Conservation (phyloP, 2,329 filamentous ascomycete species). For the Penicillium sp. region DNA sequence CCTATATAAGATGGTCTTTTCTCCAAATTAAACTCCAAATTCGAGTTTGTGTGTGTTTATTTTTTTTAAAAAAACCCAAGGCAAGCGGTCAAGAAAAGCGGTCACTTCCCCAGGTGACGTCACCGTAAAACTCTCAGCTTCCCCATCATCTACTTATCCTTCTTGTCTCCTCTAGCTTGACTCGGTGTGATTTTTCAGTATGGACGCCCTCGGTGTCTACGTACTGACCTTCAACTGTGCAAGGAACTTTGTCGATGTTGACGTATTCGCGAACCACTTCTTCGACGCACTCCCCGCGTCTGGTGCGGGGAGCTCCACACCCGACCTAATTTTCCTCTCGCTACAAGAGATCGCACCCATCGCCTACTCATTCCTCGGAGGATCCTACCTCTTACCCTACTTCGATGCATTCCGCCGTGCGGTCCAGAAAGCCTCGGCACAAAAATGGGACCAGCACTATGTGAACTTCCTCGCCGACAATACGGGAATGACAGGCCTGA, state of each 20-base stretch:
- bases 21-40: background rate
- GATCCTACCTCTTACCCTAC: constrained; percentile 74
- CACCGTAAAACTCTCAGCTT: constrained; percentile 13
- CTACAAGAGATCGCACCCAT: constrained; percentile 90
- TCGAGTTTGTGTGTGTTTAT: background rate
- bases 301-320: constrained; percentile 53
- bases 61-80: background rate
- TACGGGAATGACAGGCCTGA: constrained; percentile 83
- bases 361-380: constrained; percentile 79
- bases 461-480: constrained; percentile 70
- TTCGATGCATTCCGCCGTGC: constrained; percentile 69
- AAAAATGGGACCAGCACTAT: constrained; percentile 55
- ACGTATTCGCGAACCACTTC: constrained; percentile 70
- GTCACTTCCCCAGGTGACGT: constrained; percentile 14
- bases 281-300: constrained; percentile 55
- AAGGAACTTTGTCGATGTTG: constrained; percentile 66
- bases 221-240: constrained; percentile 90
- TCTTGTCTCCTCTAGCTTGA: background rate
- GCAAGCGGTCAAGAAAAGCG: background rate
- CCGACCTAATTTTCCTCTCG: constrained; percentile 64
- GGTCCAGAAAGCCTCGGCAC: constrained; percentile 65
- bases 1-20: background rate
- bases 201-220: constrained; percentile 66
- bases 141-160: background rate
- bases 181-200: constrained; percentile 12